Conservation (phyloP, 75 land plant species). For the Selaginella moellendorffii region DNA sequence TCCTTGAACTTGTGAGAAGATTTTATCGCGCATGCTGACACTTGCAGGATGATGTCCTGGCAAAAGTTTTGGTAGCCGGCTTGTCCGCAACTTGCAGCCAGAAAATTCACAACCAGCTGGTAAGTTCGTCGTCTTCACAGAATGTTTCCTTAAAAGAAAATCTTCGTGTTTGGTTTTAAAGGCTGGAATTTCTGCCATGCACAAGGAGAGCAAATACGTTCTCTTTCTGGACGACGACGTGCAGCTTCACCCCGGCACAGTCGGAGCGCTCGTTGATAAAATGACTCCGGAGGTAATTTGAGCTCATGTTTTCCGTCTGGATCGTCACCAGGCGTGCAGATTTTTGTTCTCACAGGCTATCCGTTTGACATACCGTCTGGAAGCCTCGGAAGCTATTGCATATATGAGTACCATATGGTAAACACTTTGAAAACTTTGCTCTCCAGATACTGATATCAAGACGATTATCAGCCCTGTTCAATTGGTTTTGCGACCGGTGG, state of each 20-base stretch:
- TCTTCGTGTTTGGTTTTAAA: slow-evolving; percentile 15
- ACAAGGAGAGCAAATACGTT: slow-evolving; percentile 88
- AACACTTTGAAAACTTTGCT: neutral
- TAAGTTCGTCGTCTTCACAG: slow-evolving; percentile 13
- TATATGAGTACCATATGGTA: slow-evolving; percentile 99
- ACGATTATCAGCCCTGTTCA: slow-evolving; percentile 96
- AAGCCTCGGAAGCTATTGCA: slow-evolving; percentile 96
- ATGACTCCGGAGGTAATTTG: slow-evolving; percentile 78
- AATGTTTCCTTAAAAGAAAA: neutral
- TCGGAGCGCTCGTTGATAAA: slow-evolving; percentile 80
- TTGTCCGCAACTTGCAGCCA: slow-evolving; percentile 92
- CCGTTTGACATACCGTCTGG: slow-evolving; percentile 99
- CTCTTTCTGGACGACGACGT: slow-evolving; percentile 99
- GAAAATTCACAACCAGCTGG: slow-evolving; percentile 97
- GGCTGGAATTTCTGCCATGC: slow-evolving; percentile 93
- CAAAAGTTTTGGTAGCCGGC: slow-evolving; percentile 70
- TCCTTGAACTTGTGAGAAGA: neutral
- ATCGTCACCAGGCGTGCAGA: slow-evolving; percentile 37
- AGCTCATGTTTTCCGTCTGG: neutral
- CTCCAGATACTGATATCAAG: slow-evolving; percentile 1
- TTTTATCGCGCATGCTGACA: neutral
- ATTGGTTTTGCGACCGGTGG: slow-evolving; percentile 99
- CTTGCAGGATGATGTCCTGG: slow-evolving; percentile 61
- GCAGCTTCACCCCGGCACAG: slow-evolving; percentile 86
- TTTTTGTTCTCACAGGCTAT: slow-evolving; percentile 96